Evolutionary conservation across 768 basidiomycete genomes (phyloP).

Genomic region (Termitomyces sp.): DNA sequence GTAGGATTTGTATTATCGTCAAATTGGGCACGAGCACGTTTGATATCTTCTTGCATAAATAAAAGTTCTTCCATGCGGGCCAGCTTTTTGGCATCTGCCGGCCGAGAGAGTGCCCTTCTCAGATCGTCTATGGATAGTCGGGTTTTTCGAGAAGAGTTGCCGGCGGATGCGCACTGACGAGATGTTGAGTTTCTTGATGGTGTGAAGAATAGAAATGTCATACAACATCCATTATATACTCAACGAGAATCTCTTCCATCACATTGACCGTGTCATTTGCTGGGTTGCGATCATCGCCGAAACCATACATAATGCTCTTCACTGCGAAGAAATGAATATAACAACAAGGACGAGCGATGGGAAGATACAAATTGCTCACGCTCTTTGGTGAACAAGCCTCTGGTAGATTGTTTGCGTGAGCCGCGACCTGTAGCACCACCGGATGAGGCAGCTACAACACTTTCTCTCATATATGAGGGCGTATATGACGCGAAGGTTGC

Average conservation of each 20-base stretch:
- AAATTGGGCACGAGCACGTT: constrained; percentile 79
- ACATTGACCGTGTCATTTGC: constrained; percentile 84
- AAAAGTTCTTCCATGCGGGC: constrained; percentile 88
- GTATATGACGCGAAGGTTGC: constrained; percentile 55
- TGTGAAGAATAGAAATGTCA: constrained; percentile 25
- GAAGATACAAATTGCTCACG: constrained; percentile 36
- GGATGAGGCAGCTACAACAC: constrained; percentile 30
- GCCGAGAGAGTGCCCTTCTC: constrained; percentile 69
- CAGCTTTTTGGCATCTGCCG: constrained; percentile 89
- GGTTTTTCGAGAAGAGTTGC: constrained; percentile 61
- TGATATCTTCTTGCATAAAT: constrained; percentile 93
- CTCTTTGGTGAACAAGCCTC: constrained; percentile 78
- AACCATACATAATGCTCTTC: constrained; percentile 86
- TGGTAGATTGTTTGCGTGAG: constrained; percentile 59
- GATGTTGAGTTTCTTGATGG: constrained; percentile 5
- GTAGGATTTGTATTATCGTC: constrained; percentile 38
- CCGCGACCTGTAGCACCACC: constrained; percentile 40
- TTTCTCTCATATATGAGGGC: constrained; percentile 47
- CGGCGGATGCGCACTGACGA: constrained; percentile 65
- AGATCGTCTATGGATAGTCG: constrained; percentile 86
- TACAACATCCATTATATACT: constrained; percentile 88
- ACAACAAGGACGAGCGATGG: not conserved
- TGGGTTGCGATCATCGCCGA: constrained; percentile 87
- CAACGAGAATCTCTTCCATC: constrained; percentile 90
- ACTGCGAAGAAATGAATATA: constrained; percentile 37